Evolutionary conservation across 2,329 filamentous ascomycete genomes (phyloP), one percentile per base, ranked within the genome.

Genomic region (Fusarium denticulatum): DNA sequence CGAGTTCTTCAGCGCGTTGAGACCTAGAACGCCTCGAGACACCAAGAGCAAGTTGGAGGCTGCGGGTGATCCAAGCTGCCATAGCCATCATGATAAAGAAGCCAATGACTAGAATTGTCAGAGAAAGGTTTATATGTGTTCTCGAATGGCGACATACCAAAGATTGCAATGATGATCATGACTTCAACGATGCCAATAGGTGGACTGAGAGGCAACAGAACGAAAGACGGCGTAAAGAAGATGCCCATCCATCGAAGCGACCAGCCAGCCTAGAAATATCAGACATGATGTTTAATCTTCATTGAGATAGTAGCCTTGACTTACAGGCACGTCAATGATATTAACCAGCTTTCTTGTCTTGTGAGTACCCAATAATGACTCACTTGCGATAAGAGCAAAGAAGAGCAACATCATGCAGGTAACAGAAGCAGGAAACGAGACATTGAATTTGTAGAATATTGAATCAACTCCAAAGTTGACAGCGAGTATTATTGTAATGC

Each of bases 401-500:
- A 90, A 90, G 6, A 91, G 80, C 14, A 89, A 69, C 47, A 91
- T 80, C 73, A 91, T 83, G 47, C 87, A 88, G 8, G 89, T 88
- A 7, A 91, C 89, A 5, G 88, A 90, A 6, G 89, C 86, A 2
- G 89, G 89, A 68, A 91, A 91, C 1, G 87, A 83, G 13, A 90
- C 84, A 28, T 83, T 82, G 61, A 85, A 84, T 13, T 87, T 78
- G 18, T 81, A 80, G 65, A 87, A 82, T 30, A 86, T 73, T n/a
- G 80, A 80, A 69, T 85, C 81, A 32, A 86, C 80, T 37, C 82
- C 85, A 61, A 86, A 86, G 69, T 84, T 85, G 6, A 79, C 82
- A 20, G 80, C 78, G 15, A 87, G 79, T 13, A 85, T 83, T 28
- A 79, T 71, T 30, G 83, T 72, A 60, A 86, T 81, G 40, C 85